Conservation (phyloP, 345 rosid species). For the Eucalyptus globulus region DNA sequence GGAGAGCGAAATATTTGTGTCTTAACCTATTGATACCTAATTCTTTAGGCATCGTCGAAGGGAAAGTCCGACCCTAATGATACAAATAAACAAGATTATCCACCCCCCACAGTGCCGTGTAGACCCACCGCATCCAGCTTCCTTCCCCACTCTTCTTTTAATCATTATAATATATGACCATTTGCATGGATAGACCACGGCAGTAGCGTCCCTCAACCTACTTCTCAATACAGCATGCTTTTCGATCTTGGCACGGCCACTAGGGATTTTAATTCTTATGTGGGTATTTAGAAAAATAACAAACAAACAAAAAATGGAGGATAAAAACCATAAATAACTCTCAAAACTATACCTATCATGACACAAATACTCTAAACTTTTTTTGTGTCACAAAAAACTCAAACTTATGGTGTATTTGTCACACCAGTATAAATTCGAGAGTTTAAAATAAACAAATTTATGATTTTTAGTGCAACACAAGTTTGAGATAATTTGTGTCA, state of each 20-base stretch:
- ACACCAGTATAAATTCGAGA: too few relatives aligned
- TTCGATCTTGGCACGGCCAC: not conserved
- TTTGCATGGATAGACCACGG: not conserved
- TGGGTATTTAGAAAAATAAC: not conserved
- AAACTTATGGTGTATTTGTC: too few relatives aligned
- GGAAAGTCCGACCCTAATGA: not conserved
- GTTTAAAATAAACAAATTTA: too few relatives aligned
- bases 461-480: too few relatives aligned
- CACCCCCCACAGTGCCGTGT: not conserved
- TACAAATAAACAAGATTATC: not conserved
- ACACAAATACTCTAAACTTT: fast-evolving
- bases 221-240: not conserved
- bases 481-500: too few relatives aligned
- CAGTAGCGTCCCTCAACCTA: not conserved
- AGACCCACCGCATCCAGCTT: not conserved
- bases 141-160: not conserved
- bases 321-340: too few relatives aligned
- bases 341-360: fast-evolving
- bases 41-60: not conserved
- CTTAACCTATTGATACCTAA: not conserved
- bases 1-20: not conserved
- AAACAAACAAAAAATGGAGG: not conserved
- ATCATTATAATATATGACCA: not conserved
- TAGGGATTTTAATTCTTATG: not conserved
- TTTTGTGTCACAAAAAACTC: too few relatives aligned